A percentile compares a stretch with the other conserved stretches of the same genome.
These are phyloP conservation scores for Saturnispora halmiae DNA, from an alignment of 805 yeast species.

Conservation along the genomic window DNA sequence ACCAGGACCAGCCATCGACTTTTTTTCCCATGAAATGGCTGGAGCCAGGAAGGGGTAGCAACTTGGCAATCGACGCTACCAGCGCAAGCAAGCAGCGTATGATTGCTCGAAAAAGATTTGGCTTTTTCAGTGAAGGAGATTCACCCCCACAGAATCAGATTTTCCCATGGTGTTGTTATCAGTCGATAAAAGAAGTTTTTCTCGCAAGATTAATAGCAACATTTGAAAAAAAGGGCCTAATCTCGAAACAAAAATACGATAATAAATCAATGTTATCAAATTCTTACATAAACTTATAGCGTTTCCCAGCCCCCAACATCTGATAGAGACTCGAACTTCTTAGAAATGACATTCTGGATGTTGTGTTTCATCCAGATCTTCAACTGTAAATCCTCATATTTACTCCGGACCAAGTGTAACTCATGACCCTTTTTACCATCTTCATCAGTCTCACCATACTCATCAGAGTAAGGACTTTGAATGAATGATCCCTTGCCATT, in stretches of 20 bases:
- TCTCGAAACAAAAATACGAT: too few relatives aligned
- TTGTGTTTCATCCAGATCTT: conserved; percentile 74
- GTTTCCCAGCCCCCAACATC: conserved; percentile 98
- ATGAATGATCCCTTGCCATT: conserved; percentile 77
- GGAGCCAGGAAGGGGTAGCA: too few relatives aligned
- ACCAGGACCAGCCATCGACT: conserved; percentile 4
- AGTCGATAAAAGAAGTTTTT: too few relatives aligned
- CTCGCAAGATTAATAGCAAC: too few relatives aligned
- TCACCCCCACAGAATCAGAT: too few relatives aligned
- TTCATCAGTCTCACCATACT: conserved; percentile 77
- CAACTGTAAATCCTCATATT: conserved; percentile 59
- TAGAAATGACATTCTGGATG: conserved; percentile 63
- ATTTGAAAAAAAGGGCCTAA: too few relatives aligned
- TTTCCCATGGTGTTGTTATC: too few relatives aligned
- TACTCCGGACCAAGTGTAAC: conserved; percentile 47
- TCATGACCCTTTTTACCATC: conserved; percentile 67
- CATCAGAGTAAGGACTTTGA: conserved; percentile 76
- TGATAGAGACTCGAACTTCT: conserved; percentile 66
- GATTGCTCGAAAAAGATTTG: too few relatives aligned
- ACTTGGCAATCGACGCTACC: too few relatives aligned
- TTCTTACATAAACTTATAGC: conserved; percentile 38
- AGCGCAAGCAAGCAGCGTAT: too few relatives aligned
- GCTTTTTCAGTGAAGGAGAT: too few relatives aligned
- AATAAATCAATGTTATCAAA: too few relatives aligned
- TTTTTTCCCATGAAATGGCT: background rate